Evolutionary conservation across 441 rosid genomes (phyloP).

Genomic region (Pelargonium citronellum): DNA sequence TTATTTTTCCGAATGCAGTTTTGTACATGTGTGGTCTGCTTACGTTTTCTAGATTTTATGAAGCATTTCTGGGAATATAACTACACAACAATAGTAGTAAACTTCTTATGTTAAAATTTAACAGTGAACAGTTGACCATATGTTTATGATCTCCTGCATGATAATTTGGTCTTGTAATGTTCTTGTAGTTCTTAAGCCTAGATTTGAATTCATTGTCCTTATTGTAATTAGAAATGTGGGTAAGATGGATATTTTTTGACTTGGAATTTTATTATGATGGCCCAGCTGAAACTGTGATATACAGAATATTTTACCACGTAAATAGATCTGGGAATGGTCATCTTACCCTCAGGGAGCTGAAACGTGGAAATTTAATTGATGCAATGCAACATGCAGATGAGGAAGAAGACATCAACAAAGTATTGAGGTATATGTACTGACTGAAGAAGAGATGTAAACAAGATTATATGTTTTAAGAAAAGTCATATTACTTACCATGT

Average conservation of each 20-base stretch:
- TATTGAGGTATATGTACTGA: constrained; percentile 56
- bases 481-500: background rate
- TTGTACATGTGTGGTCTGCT: background rate
- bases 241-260: constrained; percentile 15
- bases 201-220: constrained; percentile 8
- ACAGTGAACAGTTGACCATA: background rate
- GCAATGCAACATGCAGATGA: constrained; percentile 91
- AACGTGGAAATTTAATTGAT: constrained; percentile 76
- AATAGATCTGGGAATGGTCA: constrained; percentile 89
- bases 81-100: background rate
- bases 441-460: constrained; percentile 6
- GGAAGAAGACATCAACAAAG: constrained; percentile 99
- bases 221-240: background rate
- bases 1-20: constrained; percentile 8
- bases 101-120: background rate
- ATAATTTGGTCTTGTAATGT: background rate
- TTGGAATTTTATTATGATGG: constrained; percentile 26
- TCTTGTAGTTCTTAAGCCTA: background rate
- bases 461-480: background rate
- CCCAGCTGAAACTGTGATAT: constrained; percentile 96
- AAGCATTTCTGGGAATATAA: background rate
- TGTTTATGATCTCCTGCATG: background rate
- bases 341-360: constrained; percentile 79
- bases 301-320: constrained; percentile 89
- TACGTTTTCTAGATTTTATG: background rate